phyloP scores from a whole-genome alignment of 163 green algal species.

The Scenedesmus sp. region DNA sequence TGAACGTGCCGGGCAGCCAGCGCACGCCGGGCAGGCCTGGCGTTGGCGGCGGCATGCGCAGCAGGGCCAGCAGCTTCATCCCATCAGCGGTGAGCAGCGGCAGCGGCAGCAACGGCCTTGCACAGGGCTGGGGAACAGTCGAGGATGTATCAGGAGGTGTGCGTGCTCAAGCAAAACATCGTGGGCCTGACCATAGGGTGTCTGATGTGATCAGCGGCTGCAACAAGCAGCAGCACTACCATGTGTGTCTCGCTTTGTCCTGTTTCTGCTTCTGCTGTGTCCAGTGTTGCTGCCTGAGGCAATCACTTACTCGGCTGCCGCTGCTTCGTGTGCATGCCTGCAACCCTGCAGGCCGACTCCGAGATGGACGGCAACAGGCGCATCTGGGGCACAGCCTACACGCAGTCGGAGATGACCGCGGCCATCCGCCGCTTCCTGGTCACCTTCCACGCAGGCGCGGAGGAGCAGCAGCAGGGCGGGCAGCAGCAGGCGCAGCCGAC shows the following conservation, averaged over 20 bases:
- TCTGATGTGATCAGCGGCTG: too few species aligned
- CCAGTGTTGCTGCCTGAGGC: conserved; percentile 1
- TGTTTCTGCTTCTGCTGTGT: not conserved
- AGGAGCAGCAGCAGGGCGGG: not conserved
- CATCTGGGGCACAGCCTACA: conserved; percentile 50
- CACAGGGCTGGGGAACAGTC: not conserved
- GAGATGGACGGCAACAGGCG: conserved; percentile 14
- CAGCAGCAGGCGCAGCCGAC: not conserved
- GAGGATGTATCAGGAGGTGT: too few species aligned
- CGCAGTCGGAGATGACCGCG: conserved; percentile 10
- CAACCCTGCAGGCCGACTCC: conserved; percentile 28
- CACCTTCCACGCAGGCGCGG: conserved; percentile 24
- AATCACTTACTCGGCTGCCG: not conserved
- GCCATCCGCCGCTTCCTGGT: conserved; percentile 43
- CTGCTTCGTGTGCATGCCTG: not conserved
- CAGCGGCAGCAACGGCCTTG: not conserved
- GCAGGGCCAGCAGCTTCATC: conserved; percentile 39
- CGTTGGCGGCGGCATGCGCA: conserved; percentile 13
- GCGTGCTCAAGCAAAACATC: too few species aligned
- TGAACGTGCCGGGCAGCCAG: conserved; percentile 1
- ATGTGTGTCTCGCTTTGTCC: too few species aligned
- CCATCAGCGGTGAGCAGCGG: conserved; percentile 31
- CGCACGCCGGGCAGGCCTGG: not conserved
- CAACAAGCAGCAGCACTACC: not conserved
- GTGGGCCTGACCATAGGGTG: too few species aligned